phyloP scores from a whole-genome alignment of 2,329 filamentous ascomycete genomes.

The Calonectria multiphialidica region DNA sequence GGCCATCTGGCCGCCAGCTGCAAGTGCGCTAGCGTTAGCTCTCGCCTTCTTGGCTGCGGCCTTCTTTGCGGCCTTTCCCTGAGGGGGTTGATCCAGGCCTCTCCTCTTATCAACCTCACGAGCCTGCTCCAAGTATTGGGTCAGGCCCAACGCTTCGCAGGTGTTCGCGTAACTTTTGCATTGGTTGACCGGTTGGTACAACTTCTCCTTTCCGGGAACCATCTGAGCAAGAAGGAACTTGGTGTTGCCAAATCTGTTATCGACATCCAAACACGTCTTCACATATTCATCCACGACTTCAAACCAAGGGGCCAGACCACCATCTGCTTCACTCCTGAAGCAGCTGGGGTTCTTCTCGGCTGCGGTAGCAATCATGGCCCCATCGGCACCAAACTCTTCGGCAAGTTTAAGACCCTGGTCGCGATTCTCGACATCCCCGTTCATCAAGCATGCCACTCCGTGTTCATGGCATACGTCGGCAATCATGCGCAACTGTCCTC shows the following conservation, averaged over 20 bases:
- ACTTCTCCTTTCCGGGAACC: constrained; percentile 81
- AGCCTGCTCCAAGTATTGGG: constrained; percentile 74
- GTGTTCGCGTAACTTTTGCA: constrained; percentile 79
- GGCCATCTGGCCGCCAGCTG: constrained; percentile 61
- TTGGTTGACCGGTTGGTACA: constrained; percentile 71
- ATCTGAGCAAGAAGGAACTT: constrained; percentile 91
- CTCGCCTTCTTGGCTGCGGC: constrained; percentile 47
- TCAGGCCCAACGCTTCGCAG: constrained; percentile 74
- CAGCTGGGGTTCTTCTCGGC: constrained; percentile 93
- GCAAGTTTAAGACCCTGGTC: constrained; percentile 80
- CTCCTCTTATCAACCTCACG: constrained; percentile 73
- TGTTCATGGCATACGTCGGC: constrained; percentile 82
- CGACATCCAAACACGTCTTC: constrained; percentile 76
- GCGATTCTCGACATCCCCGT: constrained; percentile 86
- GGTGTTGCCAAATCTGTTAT: constrained; percentile 92
- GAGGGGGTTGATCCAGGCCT: constrained; percentile 65
- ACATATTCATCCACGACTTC: constrained; percentile 85
- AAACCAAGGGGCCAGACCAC: constrained; percentile 79
- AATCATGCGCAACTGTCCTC: constrained; percentile 88
- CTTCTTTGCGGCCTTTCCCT: constrained; percentile 51
- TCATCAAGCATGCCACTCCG: constrained; percentile 94
- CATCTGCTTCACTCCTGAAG: constrained; percentile 78
- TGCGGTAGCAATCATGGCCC: constrained; percentile 95
- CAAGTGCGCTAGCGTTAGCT: constrained; percentile 56
- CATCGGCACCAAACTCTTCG: constrained; percentile 85